These are phyloP conservation scores for Paramecium bursaria DNA, from an alignment of 73 alveolate genomes.

Conservation along the genomic window DNA sequence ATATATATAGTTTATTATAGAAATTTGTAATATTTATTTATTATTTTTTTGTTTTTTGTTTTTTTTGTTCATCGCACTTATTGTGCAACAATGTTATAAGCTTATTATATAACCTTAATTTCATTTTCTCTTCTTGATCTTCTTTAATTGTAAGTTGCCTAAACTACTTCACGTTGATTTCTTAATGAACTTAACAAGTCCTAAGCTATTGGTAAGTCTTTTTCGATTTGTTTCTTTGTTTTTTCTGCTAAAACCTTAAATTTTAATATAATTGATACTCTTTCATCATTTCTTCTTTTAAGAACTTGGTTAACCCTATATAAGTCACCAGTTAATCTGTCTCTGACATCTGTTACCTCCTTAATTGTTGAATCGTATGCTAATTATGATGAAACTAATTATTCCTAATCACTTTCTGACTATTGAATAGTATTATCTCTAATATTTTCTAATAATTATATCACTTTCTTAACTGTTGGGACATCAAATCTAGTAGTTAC, in stretches of 20 bases:
- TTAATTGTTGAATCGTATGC: slow-evolving; percentile 34
- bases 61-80: too few species aligned
- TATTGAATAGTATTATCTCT: slow-evolving; percentile 26
- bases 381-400: neutral
- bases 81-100: slow-evolving; percentile 57
- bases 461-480: slow-evolving; percentile 32
- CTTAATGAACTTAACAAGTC: slow-evolving; percentile 19
- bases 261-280: neutral
- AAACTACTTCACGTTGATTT: slow-evolving; percentile 28
- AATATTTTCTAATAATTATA: slow-evolving; percentile 18
- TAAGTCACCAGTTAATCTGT: slow-evolving; percentile 30
- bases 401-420: slow-evolving; percentile 1
- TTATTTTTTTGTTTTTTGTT: too few species aligned
- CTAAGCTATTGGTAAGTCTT: slow-evolving; percentile 53
- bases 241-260: slow-evolving; percentile 15
- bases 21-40: too few species aligned
- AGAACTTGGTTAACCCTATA: neutral
- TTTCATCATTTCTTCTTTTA: slow-evolving; percentile 54
- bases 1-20: too few species aligned
- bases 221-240: slow-evolving; percentile 11
- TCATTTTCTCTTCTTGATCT: slow-evolving; percentile 44
- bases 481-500: slow-evolving; percentile 54
- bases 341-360: slow-evolving; percentile 56
- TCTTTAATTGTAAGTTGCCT: slow-evolving; percentile 27
- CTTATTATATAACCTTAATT: slow-evolving; percentile 44